A percentile compares a stretch with the other conserved stretches of the same genome.
phyloP scores from a whole-genome alignment of 1,139 yeast species.

The Geotrichum reessii region DNA sequence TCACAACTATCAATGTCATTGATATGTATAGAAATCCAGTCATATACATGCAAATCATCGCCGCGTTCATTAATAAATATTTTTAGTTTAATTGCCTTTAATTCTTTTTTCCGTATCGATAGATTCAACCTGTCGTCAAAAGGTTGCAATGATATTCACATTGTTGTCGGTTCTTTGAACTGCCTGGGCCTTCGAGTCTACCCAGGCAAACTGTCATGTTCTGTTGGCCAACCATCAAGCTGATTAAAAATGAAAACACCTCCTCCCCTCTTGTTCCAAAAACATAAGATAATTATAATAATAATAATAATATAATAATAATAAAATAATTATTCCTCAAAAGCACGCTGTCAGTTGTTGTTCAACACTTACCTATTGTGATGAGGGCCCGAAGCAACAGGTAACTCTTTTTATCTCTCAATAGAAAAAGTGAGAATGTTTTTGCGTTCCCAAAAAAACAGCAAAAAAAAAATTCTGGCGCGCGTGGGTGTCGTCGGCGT shows the following conservation, averaged over 20 bases:
- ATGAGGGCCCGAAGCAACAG: slow-evolving; percentile 11
- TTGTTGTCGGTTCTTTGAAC: not conserved
- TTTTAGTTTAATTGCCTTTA: too few relatives aligned
- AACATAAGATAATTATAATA: too few relatives aligned
- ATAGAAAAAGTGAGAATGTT: not conserved
- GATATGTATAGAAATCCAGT: not conserved
- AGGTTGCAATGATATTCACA: not conserved
- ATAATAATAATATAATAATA: too few relatives aligned
- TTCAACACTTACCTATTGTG: slow-evolving; percentile 12
- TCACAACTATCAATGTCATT: not conserved
- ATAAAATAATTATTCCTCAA: too few relatives aligned
- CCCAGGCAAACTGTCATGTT: not conserved
- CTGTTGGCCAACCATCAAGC: not conserved
- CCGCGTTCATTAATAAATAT: too few relatives aligned
- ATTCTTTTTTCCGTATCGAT: not conserved
- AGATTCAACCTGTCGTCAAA: not conserved
- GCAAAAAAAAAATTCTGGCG: not conserved
- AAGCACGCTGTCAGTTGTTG: not conserved
- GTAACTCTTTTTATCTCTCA: not conserved
- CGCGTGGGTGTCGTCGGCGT: not conserved
- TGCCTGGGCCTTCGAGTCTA: not conserved
- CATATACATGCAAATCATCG: not conserved
- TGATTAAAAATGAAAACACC: not conserved
- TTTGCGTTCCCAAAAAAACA: not conserved
- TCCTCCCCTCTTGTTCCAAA: not conserved